These are phyloP conservation scores for Fusarium succisae DNA, from an alignment of 2,329 filamentous ascomycete genomes.

Conservation along the genomic window DNA sequence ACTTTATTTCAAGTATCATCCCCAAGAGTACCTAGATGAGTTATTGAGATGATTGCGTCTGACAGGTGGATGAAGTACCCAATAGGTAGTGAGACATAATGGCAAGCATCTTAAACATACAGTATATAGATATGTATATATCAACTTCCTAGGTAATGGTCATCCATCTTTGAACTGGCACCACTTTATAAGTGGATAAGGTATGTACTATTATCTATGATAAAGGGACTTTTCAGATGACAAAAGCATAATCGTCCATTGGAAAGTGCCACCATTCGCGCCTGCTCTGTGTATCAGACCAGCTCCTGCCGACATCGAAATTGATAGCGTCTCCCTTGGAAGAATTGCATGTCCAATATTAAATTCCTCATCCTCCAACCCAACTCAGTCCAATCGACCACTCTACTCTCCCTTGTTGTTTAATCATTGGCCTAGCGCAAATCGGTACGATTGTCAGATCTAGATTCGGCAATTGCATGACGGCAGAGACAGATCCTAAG, in stretches of 20 bases:
- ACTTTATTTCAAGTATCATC: background rate
- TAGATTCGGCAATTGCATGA: conserved; percentile 7
- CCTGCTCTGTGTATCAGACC: background rate
- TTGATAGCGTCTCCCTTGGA: background rate
- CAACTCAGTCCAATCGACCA: background rate
- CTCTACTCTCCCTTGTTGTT: background rate
- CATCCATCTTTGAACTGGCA: background rate
- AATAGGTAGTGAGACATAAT: background rate
- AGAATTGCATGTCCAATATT: background rate
- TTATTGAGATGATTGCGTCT: background rate
- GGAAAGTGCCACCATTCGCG: background rate
- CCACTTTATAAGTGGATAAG: background rate
- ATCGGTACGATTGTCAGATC: background rate
- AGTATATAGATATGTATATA: too few species aligned
- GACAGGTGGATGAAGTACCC: background rate
- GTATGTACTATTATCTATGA: background rate
- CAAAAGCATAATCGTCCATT: background rate
- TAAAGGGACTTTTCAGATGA: background rate
- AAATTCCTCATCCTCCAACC: background rate
- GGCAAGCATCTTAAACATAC: background rate
- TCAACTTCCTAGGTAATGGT: background rate
- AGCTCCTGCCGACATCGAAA: background rate
- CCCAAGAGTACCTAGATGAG: background rate
- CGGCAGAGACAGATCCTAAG: background rate
- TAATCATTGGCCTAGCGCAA: background rate